Evolutionary conservation across 2,329 filamentous ascomycete species (phyloP), one percentile per base, ranked within the genome.

Genomic region (Colletotrichum sp.): DNA sequence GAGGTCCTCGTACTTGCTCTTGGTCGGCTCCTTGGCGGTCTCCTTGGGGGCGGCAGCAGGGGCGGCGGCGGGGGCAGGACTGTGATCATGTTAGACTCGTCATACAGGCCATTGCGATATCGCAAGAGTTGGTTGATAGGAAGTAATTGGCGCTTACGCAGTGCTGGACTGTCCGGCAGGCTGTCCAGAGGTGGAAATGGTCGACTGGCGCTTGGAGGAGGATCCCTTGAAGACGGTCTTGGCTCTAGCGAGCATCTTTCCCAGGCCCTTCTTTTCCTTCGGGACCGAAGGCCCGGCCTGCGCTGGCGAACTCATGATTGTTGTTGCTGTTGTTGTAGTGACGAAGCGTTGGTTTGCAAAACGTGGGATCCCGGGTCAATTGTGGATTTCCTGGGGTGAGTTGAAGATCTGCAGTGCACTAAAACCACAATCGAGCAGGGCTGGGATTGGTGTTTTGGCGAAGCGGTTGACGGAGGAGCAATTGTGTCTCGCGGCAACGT

Each of bases 221-320:
- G 85, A 82, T 78, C 84, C 87, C 82, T 84, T 89, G 72, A 90
- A 84, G 36, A 89, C 88, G 5, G 88, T 88, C 85, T 87, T 91
- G 80, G 89, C 85, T 44, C 88, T 85, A 44, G 86, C 86, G 36
- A 91, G 77, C 24, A 90, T 83, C 79, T 85, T 89, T 71, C 86
- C 86, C 32, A 91, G 78, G 15, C 87, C 86, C 81, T 85, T 89
- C 83, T 87, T 89, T 79, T 87, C 86, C 63, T 81, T 82, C 67
- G 83, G 81, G 70, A 78, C 77, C 49, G 82, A 84, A 52, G 84
- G 82, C 79, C 84, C 84, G 65, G 81, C 81, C 75, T 84, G 87
- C 71, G 85, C 83, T 60, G 84, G 81, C 15, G 87, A 87, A 76
- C 87, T 88, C 88, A 89, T 89, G 73, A 49, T 82, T 69, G 30